Base-by-base conservation (phyloP, 2,329 filamentous ascomycete genomes). In the Chaetomiaceae sp. region DNA sequence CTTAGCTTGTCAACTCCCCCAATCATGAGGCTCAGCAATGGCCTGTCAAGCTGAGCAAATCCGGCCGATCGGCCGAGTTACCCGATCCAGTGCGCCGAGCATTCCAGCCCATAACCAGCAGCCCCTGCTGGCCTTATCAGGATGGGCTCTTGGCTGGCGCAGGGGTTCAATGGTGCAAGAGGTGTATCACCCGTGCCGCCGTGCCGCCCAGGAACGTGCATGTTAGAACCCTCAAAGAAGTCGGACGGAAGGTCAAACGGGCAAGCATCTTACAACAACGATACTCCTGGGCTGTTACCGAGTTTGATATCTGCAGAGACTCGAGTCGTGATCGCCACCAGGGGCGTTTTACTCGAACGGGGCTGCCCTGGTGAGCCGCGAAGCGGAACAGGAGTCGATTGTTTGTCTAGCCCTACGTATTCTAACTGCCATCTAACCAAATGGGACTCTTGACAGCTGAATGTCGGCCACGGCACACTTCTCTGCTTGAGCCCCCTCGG, bases 41-140 rank as follows among this genome's bases (percentile, higher is more conserved):
- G 25, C 52, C 47, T 54, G 52, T 54, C 47, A 46, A 54, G 52
- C 52, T 54, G 52, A 54, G 29, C 36, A 46, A n/a, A 42, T n/a
- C 37, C 21, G 38, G 27, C 33, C 46, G 30, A 48, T 36, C 44
- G 30, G 44, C 44, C 30, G 42, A 41, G 32, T 23, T 30, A 27
- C 30, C 29, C 7, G 32, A 20, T 45, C 25, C 23, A 16, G 21
- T 27, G 21, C 21, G 14, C 16, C 23, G 21, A 30, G 7, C 36
- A 29, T 29, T 36, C 36, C 43, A 25, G 29, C 27, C 27, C 20
- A 6, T 21, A n/a, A 14, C 14, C 18, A 16, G 8, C 14, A 8
- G 30, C 30, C 11, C 16, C 27, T 18, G 27, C n/a, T 14, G 1
- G 5, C 37, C 10, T 21, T 25, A n/a, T 30, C 43, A 36, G 14